phyloP scores from a whole-genome alignment of 345 rosid genomes.

The Melastoma malabathricum region DNA sequence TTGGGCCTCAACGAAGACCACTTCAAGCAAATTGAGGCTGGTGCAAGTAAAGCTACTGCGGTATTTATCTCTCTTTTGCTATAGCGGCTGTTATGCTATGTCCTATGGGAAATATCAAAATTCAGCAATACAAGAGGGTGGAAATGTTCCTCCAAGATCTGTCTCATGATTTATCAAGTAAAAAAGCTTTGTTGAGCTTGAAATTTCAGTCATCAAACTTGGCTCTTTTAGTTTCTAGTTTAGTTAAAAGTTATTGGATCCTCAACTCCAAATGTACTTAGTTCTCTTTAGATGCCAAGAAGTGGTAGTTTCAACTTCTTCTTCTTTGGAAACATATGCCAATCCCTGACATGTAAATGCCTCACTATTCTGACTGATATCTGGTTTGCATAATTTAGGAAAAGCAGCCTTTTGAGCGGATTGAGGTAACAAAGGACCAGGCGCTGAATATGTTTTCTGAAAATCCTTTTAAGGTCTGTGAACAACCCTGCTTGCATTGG shows the following conservation, averaged over 20 bases:
- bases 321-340: not conserved
- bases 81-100: too few species aligned
- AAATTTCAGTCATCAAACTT: too few species aligned
- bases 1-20: slow-evolving; percentile 81
- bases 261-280: too few species aligned
- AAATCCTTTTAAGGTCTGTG: slow-evolving; percentile 69
- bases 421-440: slow-evolving; percentile 82
- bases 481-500: not conserved
- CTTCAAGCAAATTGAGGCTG: slow-evolving; percentile 62
- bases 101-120: too few species aligned
- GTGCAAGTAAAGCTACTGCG: slow-evolving; percentile 59
- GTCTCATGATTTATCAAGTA: too few species aligned
- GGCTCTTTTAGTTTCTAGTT: too few species aligned
- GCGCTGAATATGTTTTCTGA: slow-evolving; percentile 89
- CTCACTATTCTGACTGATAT: not conserved
- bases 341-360: not conserved
- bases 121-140: too few species aligned
- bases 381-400: slow-evolving; percentile 29
- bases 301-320: too few species aligned
- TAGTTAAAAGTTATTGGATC: too few species aligned
- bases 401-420: slow-evolving; percentile 90
- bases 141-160: too few species aligned
- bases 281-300: too few species aligned
- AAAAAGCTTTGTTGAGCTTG: too few species aligned
- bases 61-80: slow-evolving; percentile 25